Evolutionary conservation across 2,329 filamentous ascomycete species (phyloP).

Genomic region (Colletotrichum sp.): DNA sequence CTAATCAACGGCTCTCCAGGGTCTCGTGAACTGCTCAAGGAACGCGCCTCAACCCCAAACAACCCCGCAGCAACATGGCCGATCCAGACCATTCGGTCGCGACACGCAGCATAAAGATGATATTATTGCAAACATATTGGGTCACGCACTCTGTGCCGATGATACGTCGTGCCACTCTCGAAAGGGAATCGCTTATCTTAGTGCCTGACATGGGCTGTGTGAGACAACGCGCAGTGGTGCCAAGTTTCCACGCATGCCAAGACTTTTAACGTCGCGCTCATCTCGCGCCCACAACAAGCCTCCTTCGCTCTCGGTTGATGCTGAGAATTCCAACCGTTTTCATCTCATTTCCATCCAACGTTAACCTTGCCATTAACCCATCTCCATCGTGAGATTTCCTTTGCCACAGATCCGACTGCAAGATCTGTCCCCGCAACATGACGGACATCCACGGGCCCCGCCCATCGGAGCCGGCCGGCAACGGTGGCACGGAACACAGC

Average conservation of each 20-base stretch:
- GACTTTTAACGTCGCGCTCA: background rate
- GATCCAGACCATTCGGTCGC: background rate
- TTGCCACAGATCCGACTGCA: background rate
- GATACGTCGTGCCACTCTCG: background rate
- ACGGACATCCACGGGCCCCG: background rate
- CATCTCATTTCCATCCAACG: background rate
- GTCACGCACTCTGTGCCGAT: background rate
- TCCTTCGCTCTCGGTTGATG: background rate
- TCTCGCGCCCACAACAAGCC: background rate
- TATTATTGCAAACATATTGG: background rate
- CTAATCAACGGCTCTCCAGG: background rate
- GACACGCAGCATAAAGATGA: background rate
- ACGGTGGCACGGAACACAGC: constrained; percentile 3
- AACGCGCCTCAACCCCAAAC: background rate
- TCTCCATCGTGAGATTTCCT: background rate
- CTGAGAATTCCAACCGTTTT: background rate
- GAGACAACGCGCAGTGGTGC: background rate
- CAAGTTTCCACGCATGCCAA: constrained; percentile 10
- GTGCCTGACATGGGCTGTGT: background rate
- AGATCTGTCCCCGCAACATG: background rate
- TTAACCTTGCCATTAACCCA: background rate
- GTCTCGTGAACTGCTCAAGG: background rate
- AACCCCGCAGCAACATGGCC: background rate
- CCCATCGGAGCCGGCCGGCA: background rate
- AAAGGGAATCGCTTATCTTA: background rate